phyloP scores from a whole-genome alignment of 2,329 filamentous ascomycete genomes.

The Ploettnerulaceae sp. region DNA sequence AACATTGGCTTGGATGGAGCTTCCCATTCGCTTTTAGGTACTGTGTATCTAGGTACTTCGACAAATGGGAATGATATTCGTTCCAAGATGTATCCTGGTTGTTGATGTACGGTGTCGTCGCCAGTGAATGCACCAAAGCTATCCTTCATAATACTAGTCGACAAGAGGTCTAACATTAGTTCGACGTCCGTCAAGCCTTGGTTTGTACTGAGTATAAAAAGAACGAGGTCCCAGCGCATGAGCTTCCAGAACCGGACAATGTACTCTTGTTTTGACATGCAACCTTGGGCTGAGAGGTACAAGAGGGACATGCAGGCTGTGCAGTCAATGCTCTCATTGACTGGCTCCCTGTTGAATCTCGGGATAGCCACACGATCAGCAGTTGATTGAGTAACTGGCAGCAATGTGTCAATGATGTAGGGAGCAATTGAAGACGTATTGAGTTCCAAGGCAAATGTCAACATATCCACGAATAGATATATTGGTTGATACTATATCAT shows the following conservation, averaged over 20 bases:
- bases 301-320: conserved; percentile 60
- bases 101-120: conserved; percentile 38
- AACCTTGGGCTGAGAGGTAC: conserved; percentile 57
- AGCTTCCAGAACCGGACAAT: conserved; percentile 57
- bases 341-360: conserved; percentile 39
- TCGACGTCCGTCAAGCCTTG: conserved; percentile 60
- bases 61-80: conserved; percentile 40
- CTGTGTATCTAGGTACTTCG: conserved; percentile 23
- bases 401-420: conserved; percentile 52
- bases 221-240: conserved; percentile 61
- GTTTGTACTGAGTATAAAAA: conserved; percentile 62
- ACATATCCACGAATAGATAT: conserved; percentile 57
- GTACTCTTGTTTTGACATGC: conserved; percentile 38
- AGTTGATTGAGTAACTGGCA: conserved; percentile 53
- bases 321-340: conserved; percentile 55
- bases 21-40: conserved; percentile 13
- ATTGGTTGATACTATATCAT: conserved; percentile 53
- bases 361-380: conserved; percentile 48
- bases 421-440: conserved; percentile 56
- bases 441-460: conserved; percentile 59
- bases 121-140: conserved; percentile 63
- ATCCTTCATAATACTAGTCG: conserved; percentile 57
- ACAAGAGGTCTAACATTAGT: conserved; percentile 59
- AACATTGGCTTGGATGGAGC: conserved; percentile 36
- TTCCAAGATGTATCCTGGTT: conserved; percentile 34